Conservation (phyloP, 2,329 filamentous ascomycete species). For the Madurella mycetomatis region DNA sequence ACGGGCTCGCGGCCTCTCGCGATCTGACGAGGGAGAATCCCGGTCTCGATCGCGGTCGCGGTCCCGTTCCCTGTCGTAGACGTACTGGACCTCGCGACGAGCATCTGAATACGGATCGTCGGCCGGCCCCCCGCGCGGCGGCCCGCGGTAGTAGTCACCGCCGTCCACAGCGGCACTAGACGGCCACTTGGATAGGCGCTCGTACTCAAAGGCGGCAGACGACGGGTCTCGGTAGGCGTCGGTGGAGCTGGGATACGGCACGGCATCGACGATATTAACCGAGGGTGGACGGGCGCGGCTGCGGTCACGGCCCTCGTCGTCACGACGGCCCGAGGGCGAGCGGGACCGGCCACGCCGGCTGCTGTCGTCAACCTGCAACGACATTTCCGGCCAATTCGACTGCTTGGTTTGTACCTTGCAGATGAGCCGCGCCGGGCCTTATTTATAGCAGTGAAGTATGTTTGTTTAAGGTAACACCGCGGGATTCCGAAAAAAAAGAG, state of each 20-base stretch:
- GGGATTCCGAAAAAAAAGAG: neutral
- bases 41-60: constrained; percentile 24
- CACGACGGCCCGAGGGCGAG: constrained; percentile 40
- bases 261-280: constrained; percentile 37
- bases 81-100: constrained; percentile 27
- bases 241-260: constrained; percentile 41
- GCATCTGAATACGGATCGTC: constrained; percentile 24
- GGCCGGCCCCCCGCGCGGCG: constrained; percentile 34
- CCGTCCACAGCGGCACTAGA: constrained; percentile 29
- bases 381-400: constrained; percentile 40
- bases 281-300: constrained; percentile 32
- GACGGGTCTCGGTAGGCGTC: constrained; percentile 27
- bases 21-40: constrained; percentile 21
- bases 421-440: neutral
- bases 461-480: neutral
- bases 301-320: constrained; percentile 31
- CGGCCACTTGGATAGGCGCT: constrained; percentile 32
- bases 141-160: constrained; percentile 34
- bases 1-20: constrained; percentile 31
- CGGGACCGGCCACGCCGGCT: constrained; percentile 44
- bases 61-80: constrained; percentile 24
- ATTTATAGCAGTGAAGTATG: neutral
- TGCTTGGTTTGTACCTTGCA: neutral
- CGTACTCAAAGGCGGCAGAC: constrained; percentile 31
- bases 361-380: constrained; percentile 45